Conservation (phyloP, 176 grass and related monocot genomes). For the Lolium multiflorum region DNA sequence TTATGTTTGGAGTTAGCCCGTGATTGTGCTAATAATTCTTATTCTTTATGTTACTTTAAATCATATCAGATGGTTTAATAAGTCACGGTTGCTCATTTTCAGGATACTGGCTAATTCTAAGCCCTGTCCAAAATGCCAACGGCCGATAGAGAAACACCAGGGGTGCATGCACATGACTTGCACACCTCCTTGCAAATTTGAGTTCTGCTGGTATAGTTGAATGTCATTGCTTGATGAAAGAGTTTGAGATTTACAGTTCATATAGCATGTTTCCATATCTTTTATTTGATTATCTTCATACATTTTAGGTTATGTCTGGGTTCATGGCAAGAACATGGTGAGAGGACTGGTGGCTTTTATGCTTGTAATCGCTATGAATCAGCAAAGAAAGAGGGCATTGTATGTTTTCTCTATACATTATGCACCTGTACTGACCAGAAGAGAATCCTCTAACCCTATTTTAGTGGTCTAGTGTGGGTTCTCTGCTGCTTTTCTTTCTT, state of each 20-base stretch:
- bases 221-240: conserved; percentile 28
- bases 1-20: conserved; percentile 23
- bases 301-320: conserved; percentile 86
- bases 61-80: conserved; percentile 40
- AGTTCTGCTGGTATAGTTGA: conserved; percentile 89
- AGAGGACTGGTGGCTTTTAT: conserved; percentile 96
- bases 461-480: neutral
- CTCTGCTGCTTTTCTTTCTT: neutral
- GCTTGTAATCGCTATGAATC: conserved; percentile 96
- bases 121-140: conserved; percentile 95
- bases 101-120: conserved; percentile 99
- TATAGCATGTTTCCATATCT: conserved; percentile 19
- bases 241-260: conserved; percentile 2
- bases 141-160: conserved; percentile 97
- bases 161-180: conserved; percentile 99
- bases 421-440: neutral
- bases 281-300: conserved; percentile 36
- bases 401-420: conserved; percentile 51
- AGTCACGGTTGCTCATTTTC: conserved; percentile 37
- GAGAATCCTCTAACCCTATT: neutral
- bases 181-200: conserved; percentile 93
- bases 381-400: conserved; percentile 81
- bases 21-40: neutral
- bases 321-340: conserved; percentile 81
- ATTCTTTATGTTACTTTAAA: conserved; percentile 25